These are phyloP conservation scores for Boechera divaricarpa DNA, from an alignment of 345 rosid species.

Conservation along the genomic window DNA sequence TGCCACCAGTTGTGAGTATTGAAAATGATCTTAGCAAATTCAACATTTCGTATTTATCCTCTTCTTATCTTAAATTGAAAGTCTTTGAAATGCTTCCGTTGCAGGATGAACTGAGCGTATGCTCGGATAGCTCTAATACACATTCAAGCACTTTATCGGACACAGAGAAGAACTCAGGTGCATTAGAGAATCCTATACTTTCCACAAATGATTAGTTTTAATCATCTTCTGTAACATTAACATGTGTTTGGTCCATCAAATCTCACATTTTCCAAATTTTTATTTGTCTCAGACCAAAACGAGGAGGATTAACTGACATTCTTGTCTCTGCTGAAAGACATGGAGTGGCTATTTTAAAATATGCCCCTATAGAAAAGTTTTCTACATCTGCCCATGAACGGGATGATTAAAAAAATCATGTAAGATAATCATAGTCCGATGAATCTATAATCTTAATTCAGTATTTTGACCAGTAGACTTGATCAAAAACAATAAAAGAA, in stretches of 20 bases:
- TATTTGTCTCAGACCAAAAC: constrained; percentile 32
- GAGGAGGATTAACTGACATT: constrained; percentile 34
- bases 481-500: too few species aligned
- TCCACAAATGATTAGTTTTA: neutral
- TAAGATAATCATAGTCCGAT: too few species aligned
- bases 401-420: too few species aligned
- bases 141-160: constrained; percentile 42
- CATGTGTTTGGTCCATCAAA: constrained; percentile 24
- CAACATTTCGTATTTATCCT: constrained; percentile 1
- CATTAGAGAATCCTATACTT: neutral
- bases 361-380: too few species aligned
- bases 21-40: neutral
- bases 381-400: too few species aligned
- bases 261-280: constrained; percentile 12
- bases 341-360: neutral
- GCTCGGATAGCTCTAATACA: constrained; percentile 42
- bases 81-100: constrained; percentile 12
- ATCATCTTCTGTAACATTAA: constrained; percentile 7
- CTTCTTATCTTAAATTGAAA: neutral
- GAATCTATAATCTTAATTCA: too few species aligned
- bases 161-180: constrained; percentile 37
- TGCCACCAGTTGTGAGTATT: constrained; percentile 52
- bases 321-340: constrained; percentile 20
- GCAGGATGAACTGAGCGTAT: constrained; percentile 60
- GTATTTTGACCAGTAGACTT: too few species aligned